Base-by-base conservation (phyloP, 2,329 filamentous ascomycete species). In the Arachnomyces sp. region DNA sequence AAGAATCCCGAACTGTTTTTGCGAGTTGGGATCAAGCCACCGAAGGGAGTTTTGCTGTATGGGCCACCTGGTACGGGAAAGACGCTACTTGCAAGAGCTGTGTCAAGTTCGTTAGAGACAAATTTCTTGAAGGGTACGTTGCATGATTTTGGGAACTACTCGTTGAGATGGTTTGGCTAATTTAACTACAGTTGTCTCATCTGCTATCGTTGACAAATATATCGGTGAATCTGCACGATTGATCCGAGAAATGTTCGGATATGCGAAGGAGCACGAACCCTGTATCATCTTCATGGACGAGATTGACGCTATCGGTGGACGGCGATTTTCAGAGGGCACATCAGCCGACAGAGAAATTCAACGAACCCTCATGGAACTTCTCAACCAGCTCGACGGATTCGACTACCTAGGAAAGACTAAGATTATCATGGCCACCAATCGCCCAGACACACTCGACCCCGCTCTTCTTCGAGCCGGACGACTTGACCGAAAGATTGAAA, bases 221-320 rank as follows among this genome's bases (percentile, higher is more conserved):
- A 98, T 98, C 50, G 92, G 92, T 65, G 92, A 98, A 69, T 98
- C 92, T 8, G 92, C 92, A 29, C 84, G 93, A 51, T 74, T 98
- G 51, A 98, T 98, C 58, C 82, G 92, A 63, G 92, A 98, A 67
- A 98, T 98, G 93, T 98, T 98, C 60, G 93, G 92, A 43, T 98
- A 98, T 60, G 92, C 93, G 56, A 96, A 95, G 69, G 93, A 98
- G 65, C 92, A 98, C 65, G 92, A 98, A 67, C 92, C 92, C 30
- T 98, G 92, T 66, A 98, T 98, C 66, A 98, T 98, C 69, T 98
- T 98, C 77, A 98, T 98, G 92, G 93, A 98, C 74, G 92, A 98
- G 69, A 98, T 98, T 60, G 92, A 98, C 60, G 92, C 92, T 59
- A 98, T 98, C 58, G 92, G 92, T 63, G 93, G 93, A 48, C 80